Base-by-base conservation (phyloP, 148 eudicot genomes). In the Vaccinium corymbosum region DNA sequence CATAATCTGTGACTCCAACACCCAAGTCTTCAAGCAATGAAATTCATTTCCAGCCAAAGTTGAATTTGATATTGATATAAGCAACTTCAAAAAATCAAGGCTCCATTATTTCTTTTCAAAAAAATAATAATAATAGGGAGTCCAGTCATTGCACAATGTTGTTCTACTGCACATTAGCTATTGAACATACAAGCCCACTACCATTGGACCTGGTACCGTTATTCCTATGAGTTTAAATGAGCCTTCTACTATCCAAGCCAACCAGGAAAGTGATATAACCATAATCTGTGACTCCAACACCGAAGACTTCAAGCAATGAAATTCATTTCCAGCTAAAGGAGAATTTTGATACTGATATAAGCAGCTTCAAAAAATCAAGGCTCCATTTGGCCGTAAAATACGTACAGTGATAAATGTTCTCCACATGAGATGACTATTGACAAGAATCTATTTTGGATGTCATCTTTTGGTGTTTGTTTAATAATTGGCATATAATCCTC, bases 191-290 rank as follows among this genome's bases (percentile, higher is more conserved):
- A 6, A 1, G 49, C 49, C 81, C 17, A 56, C 64, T 53, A 16
- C 80, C 27, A 27, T 3, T 6, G 80, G 35, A 78, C 57, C 20
- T 7, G 32, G 32, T 27, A 29, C 46, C 7, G 62, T 51, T 14
- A 76, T 22, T 76, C 56, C 57, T n/a, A 46, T 51, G 52, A 76
- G 56, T 76, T 76, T 49, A 22, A 72, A 72, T 68, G 49, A 72
- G 20, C 6, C 13, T 13, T 22, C 38, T 72, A 72, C 35, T 6
- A 72, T 32, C 20, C 38, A 16, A 38, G 14, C 35, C 50, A 4
- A 35, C 35, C 57, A 49, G 14, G n/a, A 20, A 68, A 27, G 38
- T 68, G 38, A 68, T 68, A 68, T 10, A 68, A 25, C 73, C 8
- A 68, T 27, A 72, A 11, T 68, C 38, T 3, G 38, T 27, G 38